A percentile compares a stretch with the other conserved stretches of the same genome.
These are phyloP conservation scores for Blakeslea trispora DNA, from an alignment of 371 early-diverging fungal species.

Conservation along the genomic window DNA sequence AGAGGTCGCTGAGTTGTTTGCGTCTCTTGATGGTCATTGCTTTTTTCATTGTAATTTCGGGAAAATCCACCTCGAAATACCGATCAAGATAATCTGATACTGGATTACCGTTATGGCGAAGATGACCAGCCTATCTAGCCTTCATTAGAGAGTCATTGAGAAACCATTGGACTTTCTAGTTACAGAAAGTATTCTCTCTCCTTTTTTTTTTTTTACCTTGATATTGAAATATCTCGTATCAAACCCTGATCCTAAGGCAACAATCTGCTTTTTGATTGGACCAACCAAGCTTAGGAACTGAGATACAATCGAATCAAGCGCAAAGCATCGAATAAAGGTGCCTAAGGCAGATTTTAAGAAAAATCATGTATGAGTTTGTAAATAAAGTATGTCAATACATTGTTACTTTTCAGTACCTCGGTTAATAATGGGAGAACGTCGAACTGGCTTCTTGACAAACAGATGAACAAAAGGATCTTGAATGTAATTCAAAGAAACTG, in stretches of 20 bases:
- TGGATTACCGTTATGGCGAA: slow-evolving; percentile 6
- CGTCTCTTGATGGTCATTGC: slow-evolving; percentile 66
- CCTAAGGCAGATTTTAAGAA: slow-evolving; percentile 13
- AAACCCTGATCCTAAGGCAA: slow-evolving; percentile 88
- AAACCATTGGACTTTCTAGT: too few relatives aligned
- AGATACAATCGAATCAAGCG: slow-evolving; percentile 41
- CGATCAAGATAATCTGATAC: slow-evolving; percentile 2
- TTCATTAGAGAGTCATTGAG: background rate
- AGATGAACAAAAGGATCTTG: slow-evolving; percentile 74
- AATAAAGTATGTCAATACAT: too few relatives aligned
- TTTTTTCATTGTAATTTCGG: slow-evolving; percentile 82
- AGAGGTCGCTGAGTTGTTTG: slow-evolving; percentile 47
- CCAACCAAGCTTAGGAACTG: slow-evolving; percentile 55
- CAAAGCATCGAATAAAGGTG: slow-evolving; percentile 11
- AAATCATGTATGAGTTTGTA: background rate
- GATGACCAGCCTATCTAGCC: slow-evolving; percentile 13
- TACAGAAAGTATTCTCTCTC: too few relatives aligned
- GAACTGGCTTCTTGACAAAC: slow-evolving; percentile 70
- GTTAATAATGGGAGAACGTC: slow-evolving; percentile 91
- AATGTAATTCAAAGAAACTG: slow-evolving; percentile 79
- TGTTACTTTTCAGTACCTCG: slow-evolving; percentile 72
- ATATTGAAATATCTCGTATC: slow-evolving; percentile 91
- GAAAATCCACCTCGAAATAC: slow-evolving; percentile 94
- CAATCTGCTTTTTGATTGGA: slow-evolving; percentile 63
- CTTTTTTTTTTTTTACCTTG: too few relatives aligned